These are phyloP conservation scores for Panicum hallii DNA, from an alignment of 202 grass and related monocot genomes.

Conservation along the genomic window DNA sequence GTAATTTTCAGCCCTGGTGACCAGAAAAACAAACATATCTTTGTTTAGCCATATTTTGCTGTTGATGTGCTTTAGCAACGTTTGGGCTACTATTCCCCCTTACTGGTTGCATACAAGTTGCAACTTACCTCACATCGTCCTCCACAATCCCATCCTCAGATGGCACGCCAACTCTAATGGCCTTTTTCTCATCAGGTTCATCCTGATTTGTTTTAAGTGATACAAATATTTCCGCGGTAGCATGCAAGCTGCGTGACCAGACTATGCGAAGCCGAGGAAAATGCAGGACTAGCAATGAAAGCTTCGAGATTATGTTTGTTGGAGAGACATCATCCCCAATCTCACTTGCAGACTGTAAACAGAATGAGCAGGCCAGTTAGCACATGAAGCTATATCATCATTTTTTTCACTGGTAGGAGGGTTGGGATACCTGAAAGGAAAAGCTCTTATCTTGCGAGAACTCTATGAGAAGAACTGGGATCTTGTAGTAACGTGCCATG, in stretches of 20 bases:
- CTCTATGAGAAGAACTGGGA: slow-evolving; percentile 94
- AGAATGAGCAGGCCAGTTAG: slow-evolving; percentile 49
- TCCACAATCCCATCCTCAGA: slow-evolving; percentile 84
- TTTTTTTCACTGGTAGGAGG: not conserved
- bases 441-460: slow-evolving; percentile 97
- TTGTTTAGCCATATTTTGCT: not conserved
- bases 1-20: slow-evolving; percentile 83
- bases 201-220: slow-evolving; percentile 97
- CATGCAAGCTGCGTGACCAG: slow-evolving; percentile 92
- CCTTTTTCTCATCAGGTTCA: slow-evolving; percentile 93
- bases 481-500: slow-evolving; percentile 94
- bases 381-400: not conserved
- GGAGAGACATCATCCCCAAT: slow-evolving; percentile 92
- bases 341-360: slow-evolving; percentile 76
- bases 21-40: not conserved
- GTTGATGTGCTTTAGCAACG: not conserved
- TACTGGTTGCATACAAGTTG: not conserved
- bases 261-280: slow-evolving; percentile 90
- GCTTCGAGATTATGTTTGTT: slow-evolving; percentile 91
- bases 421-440: slow-evolving; percentile 85
- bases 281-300: slow-evolving; percentile 88
- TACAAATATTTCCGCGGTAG: slow-evolving; percentile 85
- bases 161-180: slow-evolving; percentile 89
- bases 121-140: slow-evolving; percentile 76
- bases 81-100: not conserved